Evolutionary conservation across 768 basidiomycete species (phyloP).

Genomic region (Brasilioporus rufonigricans): DNA sequence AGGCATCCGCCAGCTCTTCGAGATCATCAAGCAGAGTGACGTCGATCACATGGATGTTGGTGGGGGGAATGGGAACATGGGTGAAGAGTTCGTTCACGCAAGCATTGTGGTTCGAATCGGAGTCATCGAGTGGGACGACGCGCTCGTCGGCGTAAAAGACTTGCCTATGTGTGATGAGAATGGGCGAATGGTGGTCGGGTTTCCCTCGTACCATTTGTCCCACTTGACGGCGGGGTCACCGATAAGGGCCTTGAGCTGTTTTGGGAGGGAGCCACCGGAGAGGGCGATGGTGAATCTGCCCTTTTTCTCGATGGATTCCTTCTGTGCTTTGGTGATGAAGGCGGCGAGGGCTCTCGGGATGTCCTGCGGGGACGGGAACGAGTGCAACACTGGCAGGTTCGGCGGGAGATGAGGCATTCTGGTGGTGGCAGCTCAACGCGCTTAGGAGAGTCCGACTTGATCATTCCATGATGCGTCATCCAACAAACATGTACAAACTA

Average conservation of each 20-base stretch:
- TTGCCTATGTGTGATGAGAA: conserved; percentile 58
- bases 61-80: conserved; percentile 72
- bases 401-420: conserved; percentile 54
- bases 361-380: conserved; percentile 55
- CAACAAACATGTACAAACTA: conserved; percentile 26
- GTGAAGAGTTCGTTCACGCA: conserved; percentile 74
- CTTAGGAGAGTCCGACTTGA: conserved; percentile 1
- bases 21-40: conserved; percentile 59
- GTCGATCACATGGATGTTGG: conserved; percentile 86
- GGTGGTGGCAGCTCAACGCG: too few species aligned
- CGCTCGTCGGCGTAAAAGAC: conserved; percentile 98
- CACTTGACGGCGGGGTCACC: conserved; percentile 69
- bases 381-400: conserved; percentile 64
- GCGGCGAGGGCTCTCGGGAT: conserved; percentile 69
- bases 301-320: conserved; percentile 84
- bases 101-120: conserved; percentile 88
- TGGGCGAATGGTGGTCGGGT: neutral
- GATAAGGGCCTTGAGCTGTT: conserved; percentile 72
- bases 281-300: conserved; percentile 90
- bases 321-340: conserved; percentile 86
- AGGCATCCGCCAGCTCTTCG: conserved; percentile 77
- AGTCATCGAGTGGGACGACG: conserved; percentile 86
- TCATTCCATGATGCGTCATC: conserved; percentile 16
- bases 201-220: conserved; percentile 76
- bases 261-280: conserved; percentile 90